Percentiles rank a stretch among this genome's conserved stretches.
Conservation (phyloP, 257 asterid species). For the Nicotiana otophora region DNA sequence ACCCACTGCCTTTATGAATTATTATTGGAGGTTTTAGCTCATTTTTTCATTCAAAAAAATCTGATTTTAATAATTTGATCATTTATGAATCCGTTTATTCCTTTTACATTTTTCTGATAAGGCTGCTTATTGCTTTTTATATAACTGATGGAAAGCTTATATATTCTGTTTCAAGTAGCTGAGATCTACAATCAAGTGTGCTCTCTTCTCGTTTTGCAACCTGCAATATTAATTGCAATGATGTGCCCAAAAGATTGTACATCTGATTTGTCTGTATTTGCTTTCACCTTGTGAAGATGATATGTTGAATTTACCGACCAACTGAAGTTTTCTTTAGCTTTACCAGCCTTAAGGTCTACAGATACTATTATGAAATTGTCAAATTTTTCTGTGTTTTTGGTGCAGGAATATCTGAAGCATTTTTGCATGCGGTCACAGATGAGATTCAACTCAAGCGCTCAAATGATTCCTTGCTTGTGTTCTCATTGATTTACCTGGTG, state of each 20-base stretch:
- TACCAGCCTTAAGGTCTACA: not conserved
- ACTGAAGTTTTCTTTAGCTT: not conserved
- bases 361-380: not conserved
- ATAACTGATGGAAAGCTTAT: not conserved
- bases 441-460: conserved; percentile 73
- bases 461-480: conserved; percentile 64
- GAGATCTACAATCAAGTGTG: not conserved
- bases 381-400: not conserved
- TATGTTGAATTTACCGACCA: not conserved
- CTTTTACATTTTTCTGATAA: not conserved
- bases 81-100: not conserved
- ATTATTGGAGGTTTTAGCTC: not conserved
- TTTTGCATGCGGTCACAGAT: conserved; percentile 92
- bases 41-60: not conserved
- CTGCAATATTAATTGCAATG: not conserved
- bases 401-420: conserved; percentile 94
- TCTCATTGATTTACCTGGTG: conserved; percentile 67
- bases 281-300: not conserved
- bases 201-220: not conserved
- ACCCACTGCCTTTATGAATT: not conserved
- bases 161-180: not conserved
- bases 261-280: not conserved
- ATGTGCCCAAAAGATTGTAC: not conserved
- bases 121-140: not conserved
- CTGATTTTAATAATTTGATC: not conserved